Conservation (phyloP, 2,329 filamentous ascomycete species). For the Thermomyces lanuginosus region DNA sequence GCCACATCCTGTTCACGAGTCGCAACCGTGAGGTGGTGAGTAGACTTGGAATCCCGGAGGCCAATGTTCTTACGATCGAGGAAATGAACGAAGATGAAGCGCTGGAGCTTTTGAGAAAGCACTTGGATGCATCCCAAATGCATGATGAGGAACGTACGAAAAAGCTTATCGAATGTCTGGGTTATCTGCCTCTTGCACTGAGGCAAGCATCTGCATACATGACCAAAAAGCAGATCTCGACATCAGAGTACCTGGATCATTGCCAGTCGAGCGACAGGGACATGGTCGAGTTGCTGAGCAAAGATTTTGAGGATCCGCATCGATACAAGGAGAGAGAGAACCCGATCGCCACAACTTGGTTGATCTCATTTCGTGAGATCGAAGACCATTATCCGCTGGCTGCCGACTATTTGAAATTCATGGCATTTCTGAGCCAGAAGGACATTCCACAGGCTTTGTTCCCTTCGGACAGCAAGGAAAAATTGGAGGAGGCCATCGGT, state of each 20-base stretch:
- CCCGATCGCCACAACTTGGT: constrained; percentile 13
- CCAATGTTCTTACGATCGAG: constrained; percentile 1
- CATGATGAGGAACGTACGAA: neutral
- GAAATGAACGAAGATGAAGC: constrained; percentile 5
- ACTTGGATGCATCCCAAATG: neutral
- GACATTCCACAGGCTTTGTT: constrained; percentile 10
- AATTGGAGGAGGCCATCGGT: constrained; percentile 4
- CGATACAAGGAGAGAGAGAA: constrained; percentile 9
- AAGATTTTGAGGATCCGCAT: constrained; percentile 11
- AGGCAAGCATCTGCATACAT: constrained; percentile 17
- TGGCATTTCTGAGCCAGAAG: constrained; percentile 11
- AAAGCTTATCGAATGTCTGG: too few relatives aligned
- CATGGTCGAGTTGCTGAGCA: constrained; percentile 7
- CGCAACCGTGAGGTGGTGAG: constrained; percentile 4
- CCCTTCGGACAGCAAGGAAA: too few relatives aligned
- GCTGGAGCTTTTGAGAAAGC: neutral
- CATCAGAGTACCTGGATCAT: too few relatives aligned
- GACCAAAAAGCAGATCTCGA: too few relatives aligned
- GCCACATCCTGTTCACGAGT: constrained; percentile 8
- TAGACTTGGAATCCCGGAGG: constrained; percentile 4
- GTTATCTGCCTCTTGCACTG: constrained; percentile 18
- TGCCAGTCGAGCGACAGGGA: too few relatives aligned
- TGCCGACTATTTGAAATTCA: constrained; percentile 9
- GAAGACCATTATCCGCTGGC: constrained; percentile 7
- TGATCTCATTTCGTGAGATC: constrained; percentile 13